phyloP scores from a whole-genome alignment of 768 basidiomycete species.

The Candolleomyces eurysporus region DNA sequence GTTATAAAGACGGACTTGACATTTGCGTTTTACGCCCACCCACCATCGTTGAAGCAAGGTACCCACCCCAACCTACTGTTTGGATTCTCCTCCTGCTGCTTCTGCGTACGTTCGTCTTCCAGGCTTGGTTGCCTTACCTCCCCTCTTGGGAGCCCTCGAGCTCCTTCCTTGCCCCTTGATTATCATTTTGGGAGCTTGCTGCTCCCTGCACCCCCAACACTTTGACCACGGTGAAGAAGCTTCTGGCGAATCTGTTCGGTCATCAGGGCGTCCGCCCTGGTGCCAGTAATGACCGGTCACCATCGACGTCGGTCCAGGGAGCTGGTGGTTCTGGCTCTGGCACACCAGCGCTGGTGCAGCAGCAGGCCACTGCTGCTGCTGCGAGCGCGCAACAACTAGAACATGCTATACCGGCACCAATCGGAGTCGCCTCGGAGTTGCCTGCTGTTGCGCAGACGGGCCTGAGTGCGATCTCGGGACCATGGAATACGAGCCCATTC shows the following conservation, averaged over 20 bases:
- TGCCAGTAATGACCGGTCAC: not conserved
- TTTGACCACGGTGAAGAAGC: not conserved
- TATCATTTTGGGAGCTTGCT: no score
- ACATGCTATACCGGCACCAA: not conserved
- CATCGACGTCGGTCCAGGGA: not conserved
- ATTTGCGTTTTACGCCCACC: no score
- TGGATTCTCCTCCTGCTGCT: not conserved
- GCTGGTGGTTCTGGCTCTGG: not conserved
- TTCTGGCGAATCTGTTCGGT: not conserved
- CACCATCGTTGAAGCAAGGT: no score
- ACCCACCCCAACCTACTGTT: no score
- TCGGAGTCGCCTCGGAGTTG: not conserved
- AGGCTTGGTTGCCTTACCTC: not conserved
- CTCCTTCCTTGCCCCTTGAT: no score
- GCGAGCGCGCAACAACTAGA: no score
- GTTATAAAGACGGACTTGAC: no score
- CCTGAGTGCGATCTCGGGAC: not conserved
- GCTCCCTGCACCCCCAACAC: not conserved
- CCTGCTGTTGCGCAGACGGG: not conserved
- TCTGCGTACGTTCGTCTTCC: not conserved
- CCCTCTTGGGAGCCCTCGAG: no score
- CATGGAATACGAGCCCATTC: not conserved
- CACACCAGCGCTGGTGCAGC: not conserved
- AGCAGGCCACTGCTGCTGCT: no score
- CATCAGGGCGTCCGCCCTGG: not conserved